Evolutionary conservation across 73 alveolate species (phyloP), one percentile per base, ranked within the genome.

Genomic region (Paramecium sexaurelia): DNA sequence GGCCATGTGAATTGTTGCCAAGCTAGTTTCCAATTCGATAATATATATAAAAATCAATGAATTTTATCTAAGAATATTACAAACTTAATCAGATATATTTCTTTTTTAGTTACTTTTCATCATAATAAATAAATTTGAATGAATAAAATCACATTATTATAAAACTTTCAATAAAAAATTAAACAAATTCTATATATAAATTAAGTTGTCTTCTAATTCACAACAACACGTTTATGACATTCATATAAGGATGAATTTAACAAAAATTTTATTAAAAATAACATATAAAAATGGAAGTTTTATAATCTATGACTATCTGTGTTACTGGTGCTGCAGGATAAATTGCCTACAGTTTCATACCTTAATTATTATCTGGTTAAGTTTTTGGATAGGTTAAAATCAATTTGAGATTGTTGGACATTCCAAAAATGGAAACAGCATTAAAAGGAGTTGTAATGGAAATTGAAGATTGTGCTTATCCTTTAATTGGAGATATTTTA

Each of bases 281-380:
- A n/a, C n/a, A n/a, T 51, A n/a, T n/a, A 17, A 17, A 51, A 19
- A 51, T 51, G 67, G 67, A 51, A 20, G 67, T 51, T 29, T 51
- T 17, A 51, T 51, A 51, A 51, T 26, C 83, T 61, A 13, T 61
- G 39, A 61, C 83, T 13, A 95, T 96, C 15, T 96, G 99, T 75
- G 96, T 96, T 29, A 96, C 99, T 41, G 99, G 99, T 45, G 98
- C 98, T 67, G 98, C 98, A 47, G 99, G 99, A 41, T 87, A 96
- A 84, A 96, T 96, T 6, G 98, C 97, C 20, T 96, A 96, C 83
- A 73, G 96, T 41, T 94, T 96, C 45, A 92, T 95, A 39, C 98
- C 98, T 26, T 83, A 92, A 61, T 91, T 96, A 5, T 86, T 95
- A 35, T 86, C 94, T 61, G 98, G 98, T 13, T 87, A 92, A 41